Base-by-base conservation (phyloP, 2,329 filamentous ascomycete genomes). In the Scedosporium dehoogii region DNA sequence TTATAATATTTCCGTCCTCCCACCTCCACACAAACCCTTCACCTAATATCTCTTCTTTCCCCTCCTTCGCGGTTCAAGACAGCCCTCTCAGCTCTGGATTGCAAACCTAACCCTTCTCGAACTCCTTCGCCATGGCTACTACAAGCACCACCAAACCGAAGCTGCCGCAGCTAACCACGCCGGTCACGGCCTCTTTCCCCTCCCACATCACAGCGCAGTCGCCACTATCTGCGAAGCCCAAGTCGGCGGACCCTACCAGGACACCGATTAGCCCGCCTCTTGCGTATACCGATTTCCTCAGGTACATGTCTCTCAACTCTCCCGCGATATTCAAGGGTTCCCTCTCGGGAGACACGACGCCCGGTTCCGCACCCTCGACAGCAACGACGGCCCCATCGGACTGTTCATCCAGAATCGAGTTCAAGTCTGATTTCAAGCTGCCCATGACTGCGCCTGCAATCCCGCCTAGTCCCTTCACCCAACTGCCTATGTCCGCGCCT, bases 231-330 rank as follows among this genome's bases (percentile, higher is more conserved):
- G 79, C 74, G 63, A 70, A 74, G 63, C 74, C 71, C 66, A 75
- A 75, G 65, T 74, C 76, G 7, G 77, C 77, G 6, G 78, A 79
- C 63, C 81, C 83, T 68, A 84, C 92, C 79, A 93, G 92, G 76
- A 97, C 92, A 4, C 92, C 92, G 58, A 96, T 97, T 73, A 96
- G 90, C 60, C 93, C 93, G 60, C 93, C 93, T 3, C 81, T 84
- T 23, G 92, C 93, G 63, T 97, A 97, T 73, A 88, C 91, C 67
- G 92, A 97, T 71, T 97, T 97, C 72, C 86, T 97, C 66, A 93
- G 92, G 76, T 86, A 87, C 64, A 85, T 96, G 76, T 88, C 88
- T 18, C 80, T 92, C 63, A 85, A 86, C 71, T 91, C 87, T 66
- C 89, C 90, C 7, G 76, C 84, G 57, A 79, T 84, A 58, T 69